Evolutionary conservation across 2,329 filamentous ascomycete species (phyloP).

Genomic region (Nemania sp.): DNA sequence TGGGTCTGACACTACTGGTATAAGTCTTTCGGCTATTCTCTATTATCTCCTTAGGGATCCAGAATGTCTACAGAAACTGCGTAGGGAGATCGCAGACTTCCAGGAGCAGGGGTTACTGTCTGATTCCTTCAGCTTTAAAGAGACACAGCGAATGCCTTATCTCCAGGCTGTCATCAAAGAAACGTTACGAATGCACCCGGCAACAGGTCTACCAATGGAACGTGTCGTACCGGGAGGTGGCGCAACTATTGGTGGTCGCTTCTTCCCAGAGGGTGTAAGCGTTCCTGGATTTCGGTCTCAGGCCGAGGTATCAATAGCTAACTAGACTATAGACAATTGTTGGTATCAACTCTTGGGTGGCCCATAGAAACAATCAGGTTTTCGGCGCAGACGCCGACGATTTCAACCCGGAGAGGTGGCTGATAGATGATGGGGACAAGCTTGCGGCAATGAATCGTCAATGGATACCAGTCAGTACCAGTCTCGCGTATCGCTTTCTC

Average conservation of each 20-base stretch:
- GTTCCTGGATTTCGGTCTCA: background rate
- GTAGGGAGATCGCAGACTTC: slow-evolving; percentile 53
- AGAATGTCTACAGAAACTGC: slow-evolving; percentile 50
- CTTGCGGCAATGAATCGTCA: slow-evolving; percentile 43
- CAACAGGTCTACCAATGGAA: slow-evolving; percentile 57
- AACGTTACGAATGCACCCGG: slow-evolving; percentile 59
- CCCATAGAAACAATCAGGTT: slow-evolving; percentile 56
- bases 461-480: slow-evolving; percentile 54
- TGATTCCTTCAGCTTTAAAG: slow-evolving; percentile 44
- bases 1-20: slow-evolving; percentile 54
- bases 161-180: slow-evolving; percentile 63
- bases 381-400: slow-evolving; percentile 56
- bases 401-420: slow-evolving; percentile 47
- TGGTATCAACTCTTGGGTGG: slow-evolving; percentile 58
- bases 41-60: slow-evolving; percentile 49
- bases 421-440: slow-evolving; percentile 33
- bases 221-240: slow-evolving; percentile 58
- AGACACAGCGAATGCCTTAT: slow-evolving; percentile 55
- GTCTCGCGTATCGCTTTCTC: background rate
- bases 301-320: background rate
- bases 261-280: slow-evolving; percentile 43
- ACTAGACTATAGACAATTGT: slow-evolving; percentile 48
- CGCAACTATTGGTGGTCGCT: slow-evolving; percentile 44
- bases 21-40: slow-evolving; percentile 50
- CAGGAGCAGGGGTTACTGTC: slow-evolving; percentile 23